Conservation (phyloP, 306 rosid species). For the Clitoria ternatea region DNA sequence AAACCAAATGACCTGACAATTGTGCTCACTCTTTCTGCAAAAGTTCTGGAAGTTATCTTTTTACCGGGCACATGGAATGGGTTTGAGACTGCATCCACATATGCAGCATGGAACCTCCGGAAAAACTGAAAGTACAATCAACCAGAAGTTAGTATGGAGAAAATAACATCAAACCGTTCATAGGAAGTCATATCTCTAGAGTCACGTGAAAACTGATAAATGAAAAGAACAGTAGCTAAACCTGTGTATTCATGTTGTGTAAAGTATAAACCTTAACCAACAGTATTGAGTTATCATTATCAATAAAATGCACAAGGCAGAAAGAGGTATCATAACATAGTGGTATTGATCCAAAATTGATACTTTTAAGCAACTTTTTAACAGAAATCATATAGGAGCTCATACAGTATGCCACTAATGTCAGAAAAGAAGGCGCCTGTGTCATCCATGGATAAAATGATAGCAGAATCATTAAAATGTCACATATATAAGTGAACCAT, state of each 20-base stretch:
- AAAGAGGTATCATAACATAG: background rate
- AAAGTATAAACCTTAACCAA: background rate
- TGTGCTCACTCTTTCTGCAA: slow-evolving; percentile 85
- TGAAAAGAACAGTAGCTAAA: slow-evolving; percentile 1
- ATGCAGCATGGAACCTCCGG: slow-evolving; percentile 82
- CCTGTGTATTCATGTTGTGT: background rate
- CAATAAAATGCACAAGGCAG: background rate
- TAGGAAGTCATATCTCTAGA: background rate
- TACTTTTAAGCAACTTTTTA: background rate
- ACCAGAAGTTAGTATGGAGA: background rate
- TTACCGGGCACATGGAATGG: slow-evolving; percentile 94
- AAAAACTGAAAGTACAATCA: slow-evolving; percentile 54
- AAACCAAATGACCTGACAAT: slow-evolving; percentile 90
- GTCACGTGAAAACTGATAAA: background rate
- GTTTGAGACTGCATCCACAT: slow-evolving; percentile 90
- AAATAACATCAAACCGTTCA: slow-evolving; percentile 17
- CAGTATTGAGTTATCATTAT: background rate
- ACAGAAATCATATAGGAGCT: background rate
- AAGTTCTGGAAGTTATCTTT: slow-evolving; percentile 85
- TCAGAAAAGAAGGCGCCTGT: background rate
- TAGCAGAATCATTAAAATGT: background rate
- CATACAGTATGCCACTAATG: background rate
- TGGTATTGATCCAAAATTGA: background rate
- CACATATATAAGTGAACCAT: slow-evolving; percentile 14
- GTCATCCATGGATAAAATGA: background rate